Evolutionary conservation across 2,329 filamentous ascomycete genomes (phyloP).

Genomic region (Colletotrichum nymphaeae): DNA sequence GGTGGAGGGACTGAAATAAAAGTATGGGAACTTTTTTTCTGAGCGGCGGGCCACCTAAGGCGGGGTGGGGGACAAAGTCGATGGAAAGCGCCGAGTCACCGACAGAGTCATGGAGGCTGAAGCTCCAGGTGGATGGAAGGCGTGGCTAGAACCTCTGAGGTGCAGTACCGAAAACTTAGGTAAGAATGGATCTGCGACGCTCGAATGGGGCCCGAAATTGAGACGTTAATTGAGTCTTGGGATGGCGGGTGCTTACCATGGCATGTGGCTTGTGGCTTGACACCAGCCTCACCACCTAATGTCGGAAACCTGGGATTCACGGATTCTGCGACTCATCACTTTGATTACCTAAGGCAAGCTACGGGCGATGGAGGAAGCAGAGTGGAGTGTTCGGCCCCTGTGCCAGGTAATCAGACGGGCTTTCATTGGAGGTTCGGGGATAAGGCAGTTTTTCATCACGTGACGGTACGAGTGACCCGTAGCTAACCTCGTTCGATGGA

Average conservation of each 20-base stretch:
- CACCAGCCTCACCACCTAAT: not conserved
- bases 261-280: conserved; percentile 22
- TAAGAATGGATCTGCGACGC: conserved; percentile 11
- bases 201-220: not conserved
- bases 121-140: conserved; percentile 22
- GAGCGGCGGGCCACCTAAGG: conserved; percentile 30
- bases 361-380: not conserved
- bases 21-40: conserved; percentile 35
- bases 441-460: conserved; percentile 19
- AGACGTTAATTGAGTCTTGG: conserved; percentile 2
- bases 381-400: conserved; percentile 14
- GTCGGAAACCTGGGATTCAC: too few species aligned
- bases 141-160: conserved; percentile 21
- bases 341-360: conserved; percentile 16
- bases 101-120: conserved; percentile 22
- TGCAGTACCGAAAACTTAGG: not conserved
- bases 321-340: conserved; percentile 1
- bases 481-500: conserved; percentile 36
- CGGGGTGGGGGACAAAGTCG: conserved; percentile 34
- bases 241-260: conserved; percentile 1
- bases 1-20: not conserved
- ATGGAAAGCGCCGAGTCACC: conserved; percentile 32
- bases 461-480: conserved; percentile 30
- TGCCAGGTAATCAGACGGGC: conserved; percentile 29
- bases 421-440: conserved; percentile 27